A percentile compares a stretch with the other conserved stretches of the same genome.
phyloP scores from a whole-genome alignment of 352 stramenopile species.

The Globisporangium spiculum region DNA sequence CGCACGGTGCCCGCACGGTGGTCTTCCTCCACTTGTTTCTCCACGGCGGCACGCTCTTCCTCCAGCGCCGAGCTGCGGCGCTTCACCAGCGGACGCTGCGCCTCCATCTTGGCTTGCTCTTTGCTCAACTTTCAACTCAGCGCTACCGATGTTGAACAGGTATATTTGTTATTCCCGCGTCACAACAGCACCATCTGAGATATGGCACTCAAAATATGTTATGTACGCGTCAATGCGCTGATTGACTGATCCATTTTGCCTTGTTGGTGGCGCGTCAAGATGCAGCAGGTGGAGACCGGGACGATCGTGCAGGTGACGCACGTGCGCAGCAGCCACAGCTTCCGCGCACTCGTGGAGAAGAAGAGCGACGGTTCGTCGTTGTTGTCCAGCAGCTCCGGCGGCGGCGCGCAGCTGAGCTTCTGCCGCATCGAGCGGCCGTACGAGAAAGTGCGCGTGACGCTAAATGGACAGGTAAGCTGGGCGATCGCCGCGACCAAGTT shows the following conservation, averaged over 20 bases:
- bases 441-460: constrained; percentile 75
- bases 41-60: constrained; percentile 44
- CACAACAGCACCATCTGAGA: neutral
- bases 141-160: constrained; percentile 3
- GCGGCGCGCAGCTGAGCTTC: constrained; percentile 38
- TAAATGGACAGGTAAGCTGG: constrained; percentile 65
- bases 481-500: constrained; percentile 64
- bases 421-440: constrained; percentile 64
- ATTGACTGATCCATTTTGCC: neutral
- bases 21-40: constrained; percentile 42
- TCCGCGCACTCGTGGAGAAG: constrained; percentile 52
- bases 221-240: neutral
- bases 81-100: constrained; percentile 18
- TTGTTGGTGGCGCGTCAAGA: neutral
- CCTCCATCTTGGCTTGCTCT: constrained; percentile 6
- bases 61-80: constrained; percentile 42
- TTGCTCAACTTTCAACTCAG: neutral
- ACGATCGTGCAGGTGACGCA: constrained; percentile 59
- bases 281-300: constrained; percentile 44
- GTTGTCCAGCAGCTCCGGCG: constrained; percentile 3
- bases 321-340: constrained; percentile 31
- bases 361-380: constrained; percentile 20
- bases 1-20: constrained; percentile 20
- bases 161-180: constrained; percentile 19
- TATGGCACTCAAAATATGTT: neutral